These are phyloP conservation scores for Vitis rupestris DNA, from an alignment of 164 flowering plant genomes.

Conservation along the genomic window DNA sequence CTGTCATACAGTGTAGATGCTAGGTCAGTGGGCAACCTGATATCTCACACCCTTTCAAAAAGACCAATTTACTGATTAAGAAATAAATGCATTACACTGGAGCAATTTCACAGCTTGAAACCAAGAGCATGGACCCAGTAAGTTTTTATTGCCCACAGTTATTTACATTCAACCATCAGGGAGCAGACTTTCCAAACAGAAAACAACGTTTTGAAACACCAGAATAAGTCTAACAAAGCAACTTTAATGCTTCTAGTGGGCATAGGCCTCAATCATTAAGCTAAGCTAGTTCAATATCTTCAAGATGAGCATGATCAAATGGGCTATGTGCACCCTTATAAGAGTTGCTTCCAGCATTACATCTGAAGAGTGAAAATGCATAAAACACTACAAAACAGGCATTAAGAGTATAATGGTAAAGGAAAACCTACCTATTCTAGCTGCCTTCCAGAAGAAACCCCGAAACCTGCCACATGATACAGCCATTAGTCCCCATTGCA, in stretches of 20 bases:
- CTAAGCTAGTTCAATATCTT: neutral
- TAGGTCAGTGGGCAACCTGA: too few species aligned
- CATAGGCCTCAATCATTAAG: neutral
- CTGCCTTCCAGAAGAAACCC: conserved; percentile 97
- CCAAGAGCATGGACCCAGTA: neutral
- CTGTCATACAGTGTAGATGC: too few species aligned
- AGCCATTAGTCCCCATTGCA: neutral
- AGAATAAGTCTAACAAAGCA: neutral
- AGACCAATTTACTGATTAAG: neutral
- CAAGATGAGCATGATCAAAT: too few species aligned
- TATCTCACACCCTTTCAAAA: neutral
- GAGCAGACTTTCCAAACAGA: neutral
- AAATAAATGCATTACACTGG: neutral
- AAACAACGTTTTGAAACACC: neutral
- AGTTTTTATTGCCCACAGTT: neutral
- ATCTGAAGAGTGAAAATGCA: too few species aligned
- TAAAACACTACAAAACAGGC: too few species aligned
- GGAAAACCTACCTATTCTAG: conserved; percentile 59
- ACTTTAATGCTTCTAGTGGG: neutral
- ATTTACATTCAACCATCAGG: neutral
- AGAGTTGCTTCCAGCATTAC: too few species aligned
- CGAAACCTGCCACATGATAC: conserved; percentile 57
- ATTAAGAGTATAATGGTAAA: too few species aligned
- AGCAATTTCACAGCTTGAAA: neutral
- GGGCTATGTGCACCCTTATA: too few species aligned